A percentile compares a stretch with the other conserved stretches of the same genome.
Conservation (phyloP, 1,139 yeast species). For the Diutina rugosa region DNA sequence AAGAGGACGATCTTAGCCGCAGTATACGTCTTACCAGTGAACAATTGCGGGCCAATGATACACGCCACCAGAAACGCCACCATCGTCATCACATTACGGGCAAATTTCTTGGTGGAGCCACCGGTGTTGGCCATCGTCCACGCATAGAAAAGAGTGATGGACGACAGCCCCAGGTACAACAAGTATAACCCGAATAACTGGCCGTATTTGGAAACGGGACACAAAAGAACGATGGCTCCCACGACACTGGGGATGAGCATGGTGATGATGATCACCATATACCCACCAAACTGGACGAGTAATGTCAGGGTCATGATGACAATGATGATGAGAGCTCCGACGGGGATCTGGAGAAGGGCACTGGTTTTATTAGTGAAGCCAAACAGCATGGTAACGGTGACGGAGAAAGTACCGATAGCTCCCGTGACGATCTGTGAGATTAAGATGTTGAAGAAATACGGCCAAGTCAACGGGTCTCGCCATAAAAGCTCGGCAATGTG, state of each 20-base stretch:
- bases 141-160: slow-evolving; percentile 9
- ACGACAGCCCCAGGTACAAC: slow-evolving; percentile 14
- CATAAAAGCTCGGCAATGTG: slow-evolving; percentile 21
- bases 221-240: slow-evolving; percentile 23
- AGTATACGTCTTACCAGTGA: slow-evolving; percentile 16
- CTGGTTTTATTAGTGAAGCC: slow-evolving; percentile 20
- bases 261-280: slow-evolving; percentile 14
- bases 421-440: slow-evolving; percentile 28
- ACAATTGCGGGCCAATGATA: slow-evolving; percentile 27
- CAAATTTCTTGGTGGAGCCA: slow-evolving; percentile 8
- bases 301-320: slow-evolving; percentile 20
- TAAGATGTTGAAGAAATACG: slow-evolving; percentile 19
- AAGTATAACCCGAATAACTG: slow-evolving; percentile 24
- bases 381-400: slow-evolving; percentile 23
- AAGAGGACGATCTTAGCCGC: slow-evolving; percentile 25
- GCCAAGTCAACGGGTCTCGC: slow-evolving; percentile 24
- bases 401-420: slow-evolving; percentile 26
- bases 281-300: slow-evolving; percentile 4
- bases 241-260: slow-evolving; percentile 23
- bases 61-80: slow-evolving; percentile 23
- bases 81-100: slow-evolving; percentile 8
- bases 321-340: slow-evolving; percentile 23
- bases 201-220: slow-evolving; percentile 14
- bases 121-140: slow-evolving; percentile 9
- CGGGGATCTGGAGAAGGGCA: slow-evolving; percentile 28